These are phyloP conservation scores for Thalassiosira gravida DNA, from an alignment of 352 stramenopile genomes.

Conservation along the genomic window DNA sequence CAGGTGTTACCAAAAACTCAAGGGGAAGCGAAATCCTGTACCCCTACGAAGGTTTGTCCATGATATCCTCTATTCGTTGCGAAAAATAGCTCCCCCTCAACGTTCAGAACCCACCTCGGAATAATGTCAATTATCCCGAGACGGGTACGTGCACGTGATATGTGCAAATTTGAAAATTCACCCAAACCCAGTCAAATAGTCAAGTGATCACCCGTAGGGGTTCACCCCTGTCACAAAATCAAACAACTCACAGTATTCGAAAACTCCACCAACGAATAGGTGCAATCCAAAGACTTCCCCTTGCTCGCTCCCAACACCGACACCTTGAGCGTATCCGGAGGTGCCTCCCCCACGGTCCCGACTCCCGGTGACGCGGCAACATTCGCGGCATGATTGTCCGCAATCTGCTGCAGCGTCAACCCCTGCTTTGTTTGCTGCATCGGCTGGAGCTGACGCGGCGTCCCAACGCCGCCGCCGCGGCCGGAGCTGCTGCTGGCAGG, in stretches of 20 bases:
- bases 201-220: too few species aligned
- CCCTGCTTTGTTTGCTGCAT: neutral
- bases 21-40: too few species aligned
- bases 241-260: constrained; percentile 60
- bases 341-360: constrained; percentile 12
- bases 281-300: constrained; percentile 36
- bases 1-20: too few species aligned
- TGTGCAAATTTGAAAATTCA: too few species aligned
- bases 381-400: neutral
- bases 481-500: neutral
- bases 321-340: constrained; percentile 48
- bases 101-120: too few species aligned
- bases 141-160: too few species aligned
- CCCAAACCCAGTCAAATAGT: too few species aligned
- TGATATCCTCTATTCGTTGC: too few species aligned
- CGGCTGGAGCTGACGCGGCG: constrained; percentile 4
- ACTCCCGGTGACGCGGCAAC: neutral
- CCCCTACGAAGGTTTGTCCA: too few species aligned
- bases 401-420: neutral
- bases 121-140: too few species aligned
- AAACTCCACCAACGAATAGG: constrained; percentile 63
- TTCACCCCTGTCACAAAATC: neutral
- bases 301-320: constrained; percentile 38
- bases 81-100: too few species aligned
- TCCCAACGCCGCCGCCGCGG: neutral